These are phyloP conservation scores for Hanseniaspora nectarophila DNA, from an alignment of 805 yeast genomes.

Conservation along the genomic window DNA sequence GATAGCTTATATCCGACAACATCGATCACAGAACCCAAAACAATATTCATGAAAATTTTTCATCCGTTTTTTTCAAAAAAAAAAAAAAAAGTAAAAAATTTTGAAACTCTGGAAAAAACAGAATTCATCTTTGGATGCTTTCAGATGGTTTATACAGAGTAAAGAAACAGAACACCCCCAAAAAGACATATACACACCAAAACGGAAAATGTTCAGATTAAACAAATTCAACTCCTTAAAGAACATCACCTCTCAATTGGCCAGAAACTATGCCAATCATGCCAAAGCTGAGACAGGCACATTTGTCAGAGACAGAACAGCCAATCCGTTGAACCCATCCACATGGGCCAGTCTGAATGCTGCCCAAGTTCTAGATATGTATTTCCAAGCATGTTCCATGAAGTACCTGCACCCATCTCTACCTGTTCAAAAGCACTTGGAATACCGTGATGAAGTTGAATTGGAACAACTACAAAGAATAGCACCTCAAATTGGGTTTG, in stretches of 20 bases:
- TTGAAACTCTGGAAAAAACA: too few species aligned
- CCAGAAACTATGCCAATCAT: background rate
- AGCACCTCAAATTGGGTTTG: constrained; percentile 33
- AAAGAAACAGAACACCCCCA: too few species aligned
- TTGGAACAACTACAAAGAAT: constrained; percentile 45
- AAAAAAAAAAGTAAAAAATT: too few species aligned
- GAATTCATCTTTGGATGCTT: too few species aligned
- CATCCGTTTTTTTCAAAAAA: too few species aligned
- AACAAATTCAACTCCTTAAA: background rate
- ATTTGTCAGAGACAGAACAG: constrained; percentile 6
- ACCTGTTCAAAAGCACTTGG: constrained; percentile 7
- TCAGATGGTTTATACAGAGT: too few species aligned
- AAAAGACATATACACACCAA: too few species aligned
- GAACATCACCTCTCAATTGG: background rate
- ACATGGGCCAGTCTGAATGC: constrained; percentile 56
- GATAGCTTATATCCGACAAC: background rate
- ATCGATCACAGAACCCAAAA: too few species aligned
- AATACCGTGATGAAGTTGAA: constrained; percentile 33
- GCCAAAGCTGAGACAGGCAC: background rate
- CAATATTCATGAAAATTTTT: too few species aligned
- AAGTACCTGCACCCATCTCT: constrained; percentile 4
- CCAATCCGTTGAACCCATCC: constrained; percentile 43
- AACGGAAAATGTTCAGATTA: background rate
- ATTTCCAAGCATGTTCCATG: constrained; percentile 28
- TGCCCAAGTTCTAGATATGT: constrained; percentile 44